These are phyloP conservation scores for Eutrema japonicum DNA, from an alignment of 345 rosid genomes.

Conservation along the genomic window DNA sequence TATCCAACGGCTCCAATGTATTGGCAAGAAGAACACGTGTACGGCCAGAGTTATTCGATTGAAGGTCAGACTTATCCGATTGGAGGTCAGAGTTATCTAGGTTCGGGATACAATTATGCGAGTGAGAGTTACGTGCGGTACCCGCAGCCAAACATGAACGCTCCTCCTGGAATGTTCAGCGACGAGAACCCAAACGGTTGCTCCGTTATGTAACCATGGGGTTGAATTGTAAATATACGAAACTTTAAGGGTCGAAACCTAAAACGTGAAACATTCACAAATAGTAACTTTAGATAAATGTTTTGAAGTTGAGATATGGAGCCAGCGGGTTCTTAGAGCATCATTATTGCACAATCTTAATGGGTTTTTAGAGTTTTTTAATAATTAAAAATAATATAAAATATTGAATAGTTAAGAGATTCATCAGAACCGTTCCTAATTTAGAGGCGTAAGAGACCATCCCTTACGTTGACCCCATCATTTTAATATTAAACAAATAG, in stretches of 20 bases:
- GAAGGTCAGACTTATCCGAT: conserved; percentile 34
- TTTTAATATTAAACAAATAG: too few species aligned
- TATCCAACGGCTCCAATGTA: conserved; percentile 51
- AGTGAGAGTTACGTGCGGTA: conserved; percentile 37
- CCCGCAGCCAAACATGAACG: conserved; percentile 43
- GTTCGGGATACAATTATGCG: conserved; percentile 45
- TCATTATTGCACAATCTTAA: too few species aligned
- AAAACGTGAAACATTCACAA: conserved; percentile 12
- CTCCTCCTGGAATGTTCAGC: conserved; percentile 43
- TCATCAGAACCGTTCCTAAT: too few species aligned
- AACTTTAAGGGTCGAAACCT: not conserved
- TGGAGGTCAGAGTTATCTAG: conserved; percentile 34
- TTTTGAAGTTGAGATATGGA: conserved; percentile 29
- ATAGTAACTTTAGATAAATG: conserved; percentile 14
- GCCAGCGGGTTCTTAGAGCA: conserved; percentile 28
- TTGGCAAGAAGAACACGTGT: conserved; percentile 54
- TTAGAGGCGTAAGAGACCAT: too few species aligned
- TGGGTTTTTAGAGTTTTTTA: too few species aligned
- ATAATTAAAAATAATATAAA: too few species aligned
- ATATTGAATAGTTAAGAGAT: too few species aligned
- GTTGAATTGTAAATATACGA: not conserved
- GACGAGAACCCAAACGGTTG: conserved; percentile 48
- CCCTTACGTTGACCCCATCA: too few species aligned
- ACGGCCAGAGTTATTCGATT: conserved; percentile 40
- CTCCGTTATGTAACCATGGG: conserved; percentile 37